Conservation (phyloP, 345 rosid species). For the Melaleuca quinquenervia region DNA sequence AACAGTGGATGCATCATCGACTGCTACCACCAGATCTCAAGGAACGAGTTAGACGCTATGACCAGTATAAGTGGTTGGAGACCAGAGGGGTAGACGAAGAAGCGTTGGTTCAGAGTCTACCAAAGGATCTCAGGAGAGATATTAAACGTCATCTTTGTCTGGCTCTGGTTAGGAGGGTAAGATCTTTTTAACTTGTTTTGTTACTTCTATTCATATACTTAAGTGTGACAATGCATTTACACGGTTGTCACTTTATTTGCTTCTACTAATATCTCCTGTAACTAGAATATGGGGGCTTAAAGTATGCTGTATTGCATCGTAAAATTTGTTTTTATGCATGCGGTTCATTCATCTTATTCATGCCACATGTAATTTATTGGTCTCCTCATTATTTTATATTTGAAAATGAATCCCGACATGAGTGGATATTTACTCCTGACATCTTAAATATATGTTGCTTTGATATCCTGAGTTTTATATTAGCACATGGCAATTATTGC, state of each 20-base stretch:
- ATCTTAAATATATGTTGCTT: not conserved
- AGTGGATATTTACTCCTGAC: not conserved
- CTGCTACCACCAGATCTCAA: constrained; percentile 81
- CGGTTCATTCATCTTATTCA: not conserved
- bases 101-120: constrained; percentile 72
- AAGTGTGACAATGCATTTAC: not conserved
- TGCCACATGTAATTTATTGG: not conserved
- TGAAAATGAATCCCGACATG: not conserved
- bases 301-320: not conserved
- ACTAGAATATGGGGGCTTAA: not conserved
- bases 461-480: not conserved
- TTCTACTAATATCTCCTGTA: not conserved
- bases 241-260: not conserved
- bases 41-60: constrained; percentile 86
- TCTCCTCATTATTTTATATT: not conserved
- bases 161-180: constrained; percentile 87
- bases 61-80: constrained; percentile 95
- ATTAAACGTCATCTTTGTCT: constrained; percentile 93
- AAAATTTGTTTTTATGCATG: not conserved
- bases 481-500: not conserved
- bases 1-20: constrained; percentile 99
- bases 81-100: constrained; percentile 97
- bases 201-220: not conserved
- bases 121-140: constrained; percentile 93
- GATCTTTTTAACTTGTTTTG: constrained; percentile 1